phyloP scores from a whole-genome alignment of 768 basidiomycete species.

The Megacollybia marginata region DNA sequence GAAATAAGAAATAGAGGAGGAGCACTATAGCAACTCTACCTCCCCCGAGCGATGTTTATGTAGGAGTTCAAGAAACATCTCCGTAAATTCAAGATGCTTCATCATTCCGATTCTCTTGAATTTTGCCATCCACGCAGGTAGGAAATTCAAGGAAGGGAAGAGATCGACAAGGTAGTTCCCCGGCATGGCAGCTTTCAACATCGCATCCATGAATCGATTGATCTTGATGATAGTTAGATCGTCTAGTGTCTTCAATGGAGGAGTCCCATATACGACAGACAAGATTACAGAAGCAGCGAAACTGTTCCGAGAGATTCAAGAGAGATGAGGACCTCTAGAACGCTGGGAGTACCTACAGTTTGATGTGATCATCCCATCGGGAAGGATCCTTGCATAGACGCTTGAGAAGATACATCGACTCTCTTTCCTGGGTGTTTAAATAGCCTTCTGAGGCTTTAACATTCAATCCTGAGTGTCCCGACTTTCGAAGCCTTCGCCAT shows the following conservation, averaged over 20 bases:
- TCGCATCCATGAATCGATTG: neutral
- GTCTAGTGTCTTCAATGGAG: neutral
- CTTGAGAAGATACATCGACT: neutral
- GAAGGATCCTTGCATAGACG: neutral
- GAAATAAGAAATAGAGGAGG: neutral
- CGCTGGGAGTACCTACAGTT: neutral
- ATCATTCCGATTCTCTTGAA: neutral
- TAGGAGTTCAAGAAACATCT: slow-evolving; percentile 7
- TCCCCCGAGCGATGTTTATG: neutral
- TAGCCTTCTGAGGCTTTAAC: neutral
- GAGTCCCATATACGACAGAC: neutral
- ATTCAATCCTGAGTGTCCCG: neutral
- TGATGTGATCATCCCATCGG: neutral
- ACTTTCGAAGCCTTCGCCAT: neutral
- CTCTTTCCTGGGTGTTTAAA: neutral
- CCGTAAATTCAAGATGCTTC: slow-evolving; percentile 11
- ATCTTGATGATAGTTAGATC: neutral
- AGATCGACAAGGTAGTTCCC: neutral
- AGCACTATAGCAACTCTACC: slow-evolving; percentile 18
- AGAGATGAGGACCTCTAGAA: neutral
- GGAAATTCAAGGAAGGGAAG: neutral
- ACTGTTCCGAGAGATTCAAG: neutral
- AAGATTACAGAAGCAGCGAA: neutral
- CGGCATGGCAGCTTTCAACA: neutral
- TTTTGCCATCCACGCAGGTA: neutral